Percentiles rank a stretch among this genome's conserved stretches.
These are phyloP conservation scores for Carpinus fangiana DNA, from an alignment of 306 rosid species.

Conservation along the genomic window DNA sequence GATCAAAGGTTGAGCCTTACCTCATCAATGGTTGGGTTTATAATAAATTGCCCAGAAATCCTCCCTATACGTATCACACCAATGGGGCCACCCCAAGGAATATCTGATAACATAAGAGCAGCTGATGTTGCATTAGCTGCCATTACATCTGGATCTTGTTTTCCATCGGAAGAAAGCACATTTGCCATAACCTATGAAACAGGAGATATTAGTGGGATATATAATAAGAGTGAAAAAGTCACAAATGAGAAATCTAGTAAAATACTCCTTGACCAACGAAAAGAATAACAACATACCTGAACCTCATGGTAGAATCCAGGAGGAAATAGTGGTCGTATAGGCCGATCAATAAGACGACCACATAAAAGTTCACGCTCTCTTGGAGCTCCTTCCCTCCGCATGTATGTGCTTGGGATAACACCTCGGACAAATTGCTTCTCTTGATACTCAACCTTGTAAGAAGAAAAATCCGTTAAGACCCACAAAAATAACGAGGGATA, in stretches of 20 bases:
- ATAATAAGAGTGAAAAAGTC: neutral
- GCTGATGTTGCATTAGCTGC: constrained; percentile 92
- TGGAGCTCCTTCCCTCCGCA: constrained; percentile 95
- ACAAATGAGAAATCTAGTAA: neutral
- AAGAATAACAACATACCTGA: constrained; percentile 59
- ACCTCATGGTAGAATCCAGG: constrained; percentile 91
- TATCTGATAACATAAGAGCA: constrained; percentile 95
- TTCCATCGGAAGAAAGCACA: constrained; percentile 90
- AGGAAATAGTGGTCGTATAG: constrained; percentile 89
- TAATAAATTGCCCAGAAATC: constrained; percentile 68
- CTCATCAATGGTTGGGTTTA: constrained; percentile 95
- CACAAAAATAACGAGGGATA: neutral
- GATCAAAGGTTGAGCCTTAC: constrained; percentile 38
- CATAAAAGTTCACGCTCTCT: constrained; percentile 92
- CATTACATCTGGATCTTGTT: constrained; percentile 88
- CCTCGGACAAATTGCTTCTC: constrained; percentile 95
- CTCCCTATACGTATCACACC: constrained; percentile 92
- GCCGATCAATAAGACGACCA: constrained; percentile 85
- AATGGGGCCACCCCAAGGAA: constrained; percentile 98
- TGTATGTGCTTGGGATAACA: constrained; percentile 70
- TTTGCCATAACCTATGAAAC: constrained; percentile 73
- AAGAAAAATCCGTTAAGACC: constrained; percentile 14
- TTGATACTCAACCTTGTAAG: constrained; percentile 86
- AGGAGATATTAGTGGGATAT: constrained; percentile 13
- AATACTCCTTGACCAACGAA: neutral